A percentile compares a stretch with the other conserved stretches of the same genome.
Evolutionary conservation across 805 yeast genomes (phyloP).

Genomic region (Kodamaea fukazawae): DNA sequence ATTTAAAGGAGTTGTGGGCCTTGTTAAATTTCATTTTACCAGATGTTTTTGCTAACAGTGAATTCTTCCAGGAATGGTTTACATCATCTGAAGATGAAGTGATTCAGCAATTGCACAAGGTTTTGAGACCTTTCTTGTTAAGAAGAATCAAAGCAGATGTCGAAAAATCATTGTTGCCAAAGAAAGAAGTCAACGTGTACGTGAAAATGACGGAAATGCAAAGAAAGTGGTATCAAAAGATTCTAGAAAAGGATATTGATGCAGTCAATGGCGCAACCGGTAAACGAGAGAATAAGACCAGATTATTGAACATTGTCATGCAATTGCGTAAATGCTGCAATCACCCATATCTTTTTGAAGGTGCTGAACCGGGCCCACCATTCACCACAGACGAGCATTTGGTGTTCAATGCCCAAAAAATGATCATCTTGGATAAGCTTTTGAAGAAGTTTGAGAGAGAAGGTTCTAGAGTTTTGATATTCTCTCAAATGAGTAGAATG

Average conservation of each 20-base stretch:
- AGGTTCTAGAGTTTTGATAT: constrained; percentile 76
- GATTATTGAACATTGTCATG: constrained; percentile 78
- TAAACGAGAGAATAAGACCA: constrained; percentile 69
- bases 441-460: constrained; percentile 59
- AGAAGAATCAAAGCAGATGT: constrained; percentile 79
- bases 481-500: constrained; percentile 82
- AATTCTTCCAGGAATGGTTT: constrained; percentile 76
- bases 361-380: constrained; percentile 90
- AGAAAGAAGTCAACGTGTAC: constrained; percentile 70
- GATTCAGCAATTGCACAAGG: constrained; percentile 71
- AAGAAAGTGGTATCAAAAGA: constrained; percentile 70
- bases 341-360: constrained; percentile 81
- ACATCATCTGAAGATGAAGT: constrained; percentile 26
- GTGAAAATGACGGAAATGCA: constrained; percentile 80
- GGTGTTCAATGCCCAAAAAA: constrained; percentile 67
- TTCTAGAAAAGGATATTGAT: constrained; percentile 76
- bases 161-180: constrained; percentile 74
- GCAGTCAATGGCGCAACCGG: constrained; percentile 84
- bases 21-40: constrained; percentile 72
- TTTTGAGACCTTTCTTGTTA: constrained; percentile 68
- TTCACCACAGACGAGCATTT: constrained; percentile 82
- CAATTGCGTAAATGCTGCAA: constrained; percentile 82
- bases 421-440: constrained; percentile 67
- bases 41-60: constrained; percentile 72
- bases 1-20: constrained; percentile 80